Base-by-base conservation (phyloP, 164 flowering plant species). In the Hamamelis virginiana region DNA sequence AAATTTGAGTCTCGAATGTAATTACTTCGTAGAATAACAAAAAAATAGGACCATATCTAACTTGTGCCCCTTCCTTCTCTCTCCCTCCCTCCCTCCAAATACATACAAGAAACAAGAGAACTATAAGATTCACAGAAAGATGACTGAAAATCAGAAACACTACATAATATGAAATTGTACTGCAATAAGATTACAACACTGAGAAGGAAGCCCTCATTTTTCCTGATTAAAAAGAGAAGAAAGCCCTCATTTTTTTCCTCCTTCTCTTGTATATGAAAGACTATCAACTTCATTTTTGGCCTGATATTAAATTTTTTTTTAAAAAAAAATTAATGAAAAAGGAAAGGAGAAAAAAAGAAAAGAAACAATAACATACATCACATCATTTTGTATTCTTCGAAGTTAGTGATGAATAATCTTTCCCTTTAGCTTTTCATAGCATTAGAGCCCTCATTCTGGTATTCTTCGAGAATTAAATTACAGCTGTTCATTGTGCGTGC, bases 401-500 rank as follows among this genome's bases (percentile, higher is more conserved):
- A n/a, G 10, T 15, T 11, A 65, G 45, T 74, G 27, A 22, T 19
- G 12, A 19, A 46, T 33, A n/a, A 14, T 25, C 47, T 19, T 25
- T n/a, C 69, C 59, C 65, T 53, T 59, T 63, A 51, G 77, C 77
- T 68, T 72, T 76, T 65, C 53, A 48, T 67, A 13, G 79, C 74
- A 76, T 81, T 78, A 1, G 74, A 58, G 26, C 67, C 68, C 74
- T 82, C 75, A 51, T 53, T 81, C 64, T 77, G 84, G 70, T 13
- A 75, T 66, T 81, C 72, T 62, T 84, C 91, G 21, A 90, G 87
- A 69, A 85, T 81, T 60, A 84, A 25, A 72, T 84, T 88, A 75
- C 99, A 96, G 19, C 73, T 87, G 84, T 90, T 87, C 88, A 93
- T 87, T 18, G 89, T 78, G 18, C 86, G 87, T 0, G 90, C 92